phyloP scores from a whole-genome alignment of 2,329 filamentous ascomycete genomes.

The Achaetomium macrosporum region DNA sequence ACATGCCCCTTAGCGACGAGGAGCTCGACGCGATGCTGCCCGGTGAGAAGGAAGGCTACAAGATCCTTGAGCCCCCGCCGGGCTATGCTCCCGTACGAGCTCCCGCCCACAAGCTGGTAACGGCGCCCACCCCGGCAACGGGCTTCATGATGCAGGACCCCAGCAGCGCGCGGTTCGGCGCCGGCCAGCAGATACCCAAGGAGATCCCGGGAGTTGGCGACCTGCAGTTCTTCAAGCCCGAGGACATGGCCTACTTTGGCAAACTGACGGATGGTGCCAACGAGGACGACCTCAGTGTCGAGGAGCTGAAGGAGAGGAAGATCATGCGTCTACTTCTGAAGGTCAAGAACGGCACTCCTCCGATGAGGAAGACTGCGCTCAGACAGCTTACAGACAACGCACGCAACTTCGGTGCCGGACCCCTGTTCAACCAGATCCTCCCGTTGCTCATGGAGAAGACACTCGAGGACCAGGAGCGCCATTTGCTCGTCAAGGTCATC shows the following conservation, averaged over 20 bases:
- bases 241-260: constrained; percentile 98
- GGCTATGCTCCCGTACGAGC: constrained; percentile 83
- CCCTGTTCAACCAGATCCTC: constrained; percentile 95
- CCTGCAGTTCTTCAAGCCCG: constrained; percentile 94
- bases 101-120: constrained; percentile 67
- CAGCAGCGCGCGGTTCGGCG: constrained; percentile 65
- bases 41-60: constrained; percentile 83
- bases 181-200: constrained; percentile 86
- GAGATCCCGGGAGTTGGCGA: constrained; percentile 96
- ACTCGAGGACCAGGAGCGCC: constrained; percentile 93
- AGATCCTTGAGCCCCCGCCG: constrained; percentile 81
- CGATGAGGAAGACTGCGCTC: constrained; percentile 96
- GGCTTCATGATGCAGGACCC: constrained; percentile 99
- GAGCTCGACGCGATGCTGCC: constrained; percentile 90
- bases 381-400: constrained; percentile 97
- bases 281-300: constrained; percentile 85
- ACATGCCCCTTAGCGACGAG: constrained; percentile 82
- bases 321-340: constrained; percentile 96
- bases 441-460: constrained; percentile 98
- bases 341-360: constrained; percentile 98
- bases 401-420: constrained; percentile 86
- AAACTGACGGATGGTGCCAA: constrained; percentile 93
- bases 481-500: constrained; percentile 97
- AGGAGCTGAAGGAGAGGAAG: constrained; percentile 95
- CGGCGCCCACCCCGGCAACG: constrained; percentile 66